Conservation (phyloP, 2,329 filamentous ascomycete species). For the Xylaria sp. region DNA sequence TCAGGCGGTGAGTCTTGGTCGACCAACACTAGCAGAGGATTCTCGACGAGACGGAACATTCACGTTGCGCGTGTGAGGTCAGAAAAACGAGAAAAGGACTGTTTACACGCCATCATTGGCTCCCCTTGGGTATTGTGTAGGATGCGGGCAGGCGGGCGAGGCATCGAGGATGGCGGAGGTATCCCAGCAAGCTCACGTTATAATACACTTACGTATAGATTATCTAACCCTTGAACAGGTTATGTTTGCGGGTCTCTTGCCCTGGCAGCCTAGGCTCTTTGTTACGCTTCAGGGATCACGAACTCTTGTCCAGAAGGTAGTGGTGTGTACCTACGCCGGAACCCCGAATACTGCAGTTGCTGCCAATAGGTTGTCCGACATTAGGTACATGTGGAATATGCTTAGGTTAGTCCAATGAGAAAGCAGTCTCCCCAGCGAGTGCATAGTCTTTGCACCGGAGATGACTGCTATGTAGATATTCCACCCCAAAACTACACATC, state of each 20-base stretch:
- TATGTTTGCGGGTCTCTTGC: neutral
- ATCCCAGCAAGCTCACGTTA: neutral
- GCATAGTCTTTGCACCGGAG: neutral
- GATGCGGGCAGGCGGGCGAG: neutral
- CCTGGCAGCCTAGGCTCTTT: neutral
- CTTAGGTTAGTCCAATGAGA: neutral
- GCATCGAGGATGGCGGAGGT: neutral
- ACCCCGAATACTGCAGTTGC: neutral
- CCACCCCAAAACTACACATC: neutral
- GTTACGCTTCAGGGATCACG: neutral
- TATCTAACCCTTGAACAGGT: neutral
- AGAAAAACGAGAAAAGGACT: constrained; percentile 4
- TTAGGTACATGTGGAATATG: neutral
- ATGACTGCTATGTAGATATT: neutral
- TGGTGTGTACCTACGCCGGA: neutral
- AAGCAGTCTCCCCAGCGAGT: neutral
- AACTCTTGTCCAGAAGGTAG: neutral
- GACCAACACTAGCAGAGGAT: constrained; percentile 13
- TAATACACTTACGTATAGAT: neutral
- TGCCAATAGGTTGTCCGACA: neutral
- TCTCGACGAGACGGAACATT: constrained; percentile 4
- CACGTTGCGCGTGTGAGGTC: neutral
- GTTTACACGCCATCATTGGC: neutral
- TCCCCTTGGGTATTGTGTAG: neutral
- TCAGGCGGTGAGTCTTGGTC: constrained; percentile 22